phyloP scores from a whole-genome alignment of 495 filamentous ascomycete genomes.

The Aspergillus avenaceus region DNA sequence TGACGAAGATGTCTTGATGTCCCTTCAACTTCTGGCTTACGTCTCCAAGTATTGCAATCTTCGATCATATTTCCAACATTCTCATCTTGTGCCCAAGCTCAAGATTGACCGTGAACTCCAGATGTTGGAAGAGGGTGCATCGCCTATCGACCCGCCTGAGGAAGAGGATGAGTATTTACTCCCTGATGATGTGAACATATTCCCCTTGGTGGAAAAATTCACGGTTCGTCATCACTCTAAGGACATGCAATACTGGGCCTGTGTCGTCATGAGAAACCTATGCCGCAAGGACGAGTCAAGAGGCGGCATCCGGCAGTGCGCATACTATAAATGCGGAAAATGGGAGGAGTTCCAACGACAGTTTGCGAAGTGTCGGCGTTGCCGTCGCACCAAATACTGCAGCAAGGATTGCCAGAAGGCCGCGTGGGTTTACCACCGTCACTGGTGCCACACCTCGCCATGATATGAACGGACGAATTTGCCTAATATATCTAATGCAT shows the following conservation, averaged over 20 bases:
- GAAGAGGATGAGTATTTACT: slow-evolving; percentile 86
- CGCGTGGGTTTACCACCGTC: slow-evolving; percentile 94
- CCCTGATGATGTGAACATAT: slow-evolving; percentile 95
- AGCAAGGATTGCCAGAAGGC: slow-evolving; percentile 99
- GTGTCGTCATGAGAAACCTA: slow-evolving; percentile 96
- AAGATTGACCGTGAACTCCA: slow-evolving; percentile 83
- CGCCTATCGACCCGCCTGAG: slow-evolving; percentile 50
- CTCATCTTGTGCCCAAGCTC: slow-evolving; percentile 87
- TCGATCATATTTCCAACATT: slow-evolving; percentile 88
- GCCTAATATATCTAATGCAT: slow-evolving; percentile 41
- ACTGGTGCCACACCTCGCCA: slow-evolving; percentile 85
- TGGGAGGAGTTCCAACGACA: slow-evolving; percentile 96
- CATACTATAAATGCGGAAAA: slow-evolving; percentile 94
- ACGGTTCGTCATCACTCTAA: slow-evolving; percentile 89
- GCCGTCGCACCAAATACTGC: slow-evolving; percentile 97
- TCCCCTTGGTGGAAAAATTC: slow-evolving; percentile 96
- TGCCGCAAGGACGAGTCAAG: slow-evolving; percentile 95
- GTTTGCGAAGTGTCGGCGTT: slow-evolving; percentile 96
- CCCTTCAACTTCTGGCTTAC: slow-evolving; percentile 93
- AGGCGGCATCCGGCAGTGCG: slow-evolving; percentile 93
- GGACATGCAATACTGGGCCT: slow-evolving; percentile 99
- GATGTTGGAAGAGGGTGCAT: slow-evolving; percentile 65
- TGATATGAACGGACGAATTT: slow-evolving; percentile 36
- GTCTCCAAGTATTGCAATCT: slow-evolving; percentile 98
- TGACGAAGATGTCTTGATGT: slow-evolving; percentile 97